Percentiles rank a stretch among this genome's conserved stretches.
These are phyloP conservation scores for Mycena crocata DNA, from an alignment of 768 basidiomycete genomes.

Conservation along the genomic window DNA sequence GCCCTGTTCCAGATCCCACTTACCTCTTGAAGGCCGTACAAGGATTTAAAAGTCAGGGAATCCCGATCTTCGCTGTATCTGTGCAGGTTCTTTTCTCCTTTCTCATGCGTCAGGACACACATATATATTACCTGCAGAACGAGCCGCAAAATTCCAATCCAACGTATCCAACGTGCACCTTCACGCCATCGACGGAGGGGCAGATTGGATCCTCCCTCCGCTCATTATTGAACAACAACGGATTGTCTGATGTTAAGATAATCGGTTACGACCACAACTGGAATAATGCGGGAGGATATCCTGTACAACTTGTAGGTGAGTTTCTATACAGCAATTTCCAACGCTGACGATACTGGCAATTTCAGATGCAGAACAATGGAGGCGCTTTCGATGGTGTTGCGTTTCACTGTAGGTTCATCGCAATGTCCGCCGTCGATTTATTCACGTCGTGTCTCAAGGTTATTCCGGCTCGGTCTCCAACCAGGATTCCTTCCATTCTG, in stretches of 20 bases:
- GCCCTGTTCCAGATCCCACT: conserved; percentile 62
- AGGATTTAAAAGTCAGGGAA: conserved; percentile 71
- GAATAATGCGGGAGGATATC: conserved; percentile 72
- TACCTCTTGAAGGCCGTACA: conserved; percentile 81
- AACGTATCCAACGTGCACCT: conserved; percentile 65
- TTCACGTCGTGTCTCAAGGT: background rate
- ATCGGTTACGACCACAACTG: conserved; percentile 81
- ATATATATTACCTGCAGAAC: conserved; percentile 50
- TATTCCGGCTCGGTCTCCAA: conserved; percentile 19
- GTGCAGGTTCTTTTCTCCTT: conserved; percentile 43
- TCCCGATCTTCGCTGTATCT: conserved; percentile 69
- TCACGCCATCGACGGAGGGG: conserved; percentile 58
- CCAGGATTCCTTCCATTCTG: conserved; percentile 19
- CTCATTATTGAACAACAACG: conserved; percentile 70
- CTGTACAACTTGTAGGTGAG: conserved; percentile 58
- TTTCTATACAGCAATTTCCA: background rate
- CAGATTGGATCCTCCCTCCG: conserved; percentile 68
- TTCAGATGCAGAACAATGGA: conserved; percentile 64
- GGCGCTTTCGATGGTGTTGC: conserved; percentile 71
- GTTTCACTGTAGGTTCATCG: conserved; percentile 45
- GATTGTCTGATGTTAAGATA: conserved; percentile 67
- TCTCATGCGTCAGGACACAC: background rate
- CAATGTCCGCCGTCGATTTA: background rate
- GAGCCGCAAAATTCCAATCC: conserved; percentile 68
- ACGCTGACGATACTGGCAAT: background rate